Conservation (phyloP, 2,329 filamentous ascomycete species). For the Xylariaceae sp. region DNA sequence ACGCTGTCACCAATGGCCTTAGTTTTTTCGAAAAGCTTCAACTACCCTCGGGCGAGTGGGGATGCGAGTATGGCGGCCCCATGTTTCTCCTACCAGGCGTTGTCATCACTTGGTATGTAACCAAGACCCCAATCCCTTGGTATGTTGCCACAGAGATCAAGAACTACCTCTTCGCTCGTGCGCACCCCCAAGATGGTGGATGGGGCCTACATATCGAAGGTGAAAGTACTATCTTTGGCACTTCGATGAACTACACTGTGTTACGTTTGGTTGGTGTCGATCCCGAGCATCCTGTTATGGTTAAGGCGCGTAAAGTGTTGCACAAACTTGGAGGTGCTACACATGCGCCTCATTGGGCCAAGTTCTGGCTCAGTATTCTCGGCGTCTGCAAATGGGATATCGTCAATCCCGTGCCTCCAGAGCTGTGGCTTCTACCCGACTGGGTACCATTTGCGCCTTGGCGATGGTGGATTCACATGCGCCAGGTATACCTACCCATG, state of each 20-base stretch:
- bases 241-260: constrained; percentile 82
- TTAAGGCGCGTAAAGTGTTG: constrained; percentile 80
- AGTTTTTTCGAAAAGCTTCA: constrained; percentile 90
- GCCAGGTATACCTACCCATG: constrained; percentile 95
- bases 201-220: constrained; percentile 97
- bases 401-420: constrained; percentile 91
- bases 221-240: constrained; percentile 90
- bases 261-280: constrained; percentile 83
- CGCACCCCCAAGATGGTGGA: constrained; percentile 86
- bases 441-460: constrained; percentile 90
- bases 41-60: constrained; percentile 90
- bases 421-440: constrained; percentile 90
- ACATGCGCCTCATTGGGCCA: constrained; percentile 91
- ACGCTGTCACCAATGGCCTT: constrained; percentile 82
- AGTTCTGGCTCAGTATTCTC: constrained; percentile 89
- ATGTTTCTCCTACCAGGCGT: constrained; percentile 93
- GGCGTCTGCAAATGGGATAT: constrained; percentile 88
- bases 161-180: constrained; percentile 87
- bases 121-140: constrained; percentile 82
- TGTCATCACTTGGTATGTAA: constrained; percentile 86
- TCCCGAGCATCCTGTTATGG: constrained; percentile 82
- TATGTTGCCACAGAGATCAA: constrained; percentile 86
- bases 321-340: constrained; percentile 86
- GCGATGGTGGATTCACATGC: constrained; percentile 98
- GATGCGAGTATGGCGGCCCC: constrained; percentile 94